Conservation (phyloP, 306 rosid genomes). For the Glycine latifolia region DNA sequence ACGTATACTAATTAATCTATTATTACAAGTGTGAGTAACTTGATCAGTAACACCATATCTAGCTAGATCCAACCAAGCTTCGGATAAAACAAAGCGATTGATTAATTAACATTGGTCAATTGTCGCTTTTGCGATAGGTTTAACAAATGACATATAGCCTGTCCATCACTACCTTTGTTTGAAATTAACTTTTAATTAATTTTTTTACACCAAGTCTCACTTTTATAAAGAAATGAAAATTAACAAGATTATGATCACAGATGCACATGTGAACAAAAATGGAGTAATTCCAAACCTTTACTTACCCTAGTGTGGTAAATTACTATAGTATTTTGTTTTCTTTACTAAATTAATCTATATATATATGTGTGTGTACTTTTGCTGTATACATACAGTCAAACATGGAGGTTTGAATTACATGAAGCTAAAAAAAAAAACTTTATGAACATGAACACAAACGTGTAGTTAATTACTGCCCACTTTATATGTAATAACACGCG, state of each 20-base stretch:
- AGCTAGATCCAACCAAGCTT: background rate
- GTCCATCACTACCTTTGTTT: background rate
- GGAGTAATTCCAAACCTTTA: background rate
- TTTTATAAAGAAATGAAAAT: background rate
- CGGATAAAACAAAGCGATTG: background rate
- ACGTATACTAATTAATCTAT: background rate
- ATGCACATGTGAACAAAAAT: background rate
- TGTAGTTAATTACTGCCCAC: background rate
- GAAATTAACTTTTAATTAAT: background rate
- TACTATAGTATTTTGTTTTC: background rate
- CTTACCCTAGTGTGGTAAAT: background rate
- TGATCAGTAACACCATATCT: background rate
- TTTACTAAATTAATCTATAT: no score
- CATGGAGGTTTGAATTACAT: background rate
- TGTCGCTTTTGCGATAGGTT: background rate
- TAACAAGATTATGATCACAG: background rate
- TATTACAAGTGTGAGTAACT: background rate
- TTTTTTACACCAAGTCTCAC: background rate
- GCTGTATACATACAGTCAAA: background rate
- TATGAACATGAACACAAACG: background rate
- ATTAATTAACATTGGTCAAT: background rate
- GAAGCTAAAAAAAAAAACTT: background rate
- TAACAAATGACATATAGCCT: background rate
- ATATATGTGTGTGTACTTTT: no score
- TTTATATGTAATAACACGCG: background rate